phyloP scores from a whole-genome alignment of 306 rosid genomes.

The Malus asiatica region DNA sequence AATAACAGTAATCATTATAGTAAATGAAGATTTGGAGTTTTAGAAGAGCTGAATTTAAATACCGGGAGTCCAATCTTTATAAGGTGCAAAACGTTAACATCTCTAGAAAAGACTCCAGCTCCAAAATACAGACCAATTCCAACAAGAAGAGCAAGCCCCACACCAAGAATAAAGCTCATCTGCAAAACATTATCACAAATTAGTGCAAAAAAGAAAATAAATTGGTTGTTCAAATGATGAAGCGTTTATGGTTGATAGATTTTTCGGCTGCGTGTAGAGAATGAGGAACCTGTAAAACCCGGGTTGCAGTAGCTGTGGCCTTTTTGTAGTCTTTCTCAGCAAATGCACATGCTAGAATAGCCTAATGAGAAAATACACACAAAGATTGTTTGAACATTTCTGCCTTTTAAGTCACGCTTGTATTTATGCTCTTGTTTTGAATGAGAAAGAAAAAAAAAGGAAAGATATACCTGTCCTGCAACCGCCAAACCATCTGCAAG shows the following conservation, averaged over 20 bases:
- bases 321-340: conserved; percentile 70
- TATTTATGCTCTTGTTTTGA: background rate
- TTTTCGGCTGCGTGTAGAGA: background rate
- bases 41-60: background rate
- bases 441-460: background rate
- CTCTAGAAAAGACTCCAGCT: conserved; percentile 66
- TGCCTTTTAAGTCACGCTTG: background rate
- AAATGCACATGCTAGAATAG: conserved; percentile 81
- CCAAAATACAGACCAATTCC: conserved; percentile 76
- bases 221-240: background rate
- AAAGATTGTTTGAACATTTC: background rate
- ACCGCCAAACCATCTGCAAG: conserved; percentile 92
- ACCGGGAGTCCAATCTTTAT: conserved; percentile 79
- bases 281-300: conserved; percentile 51
- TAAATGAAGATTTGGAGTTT: background rate
- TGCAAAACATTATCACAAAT: conserved; percentile 15
- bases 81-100: conserved; percentile 58
- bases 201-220: background rate
- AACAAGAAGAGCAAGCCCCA: conserved; percentile 62
- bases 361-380: conserved; percentile 25
- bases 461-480: conserved; percentile 61
- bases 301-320: conserved; percentile 46
- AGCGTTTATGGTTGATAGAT: background rate
- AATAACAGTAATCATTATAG: too few species aligned
- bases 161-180: conserved; percentile 76